Percentiles rank a stretch among this genome's conserved stretches.
Evolutionary conservation across 371 early-diverging fungal species (phyloP).

Genomic region (Lichtheimia ramosa): DNA sequence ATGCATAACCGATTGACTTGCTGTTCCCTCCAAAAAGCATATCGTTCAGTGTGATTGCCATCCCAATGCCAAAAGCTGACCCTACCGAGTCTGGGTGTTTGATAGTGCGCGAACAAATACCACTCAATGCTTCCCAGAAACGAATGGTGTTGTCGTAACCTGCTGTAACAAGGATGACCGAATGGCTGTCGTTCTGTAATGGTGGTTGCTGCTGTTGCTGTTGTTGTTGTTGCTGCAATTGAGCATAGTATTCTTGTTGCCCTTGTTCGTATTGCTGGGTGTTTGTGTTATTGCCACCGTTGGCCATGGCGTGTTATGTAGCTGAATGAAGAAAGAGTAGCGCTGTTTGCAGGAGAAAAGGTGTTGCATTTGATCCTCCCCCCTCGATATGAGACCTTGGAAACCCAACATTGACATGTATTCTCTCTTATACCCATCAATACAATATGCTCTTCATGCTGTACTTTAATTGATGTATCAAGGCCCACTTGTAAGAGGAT

Average conservation of each 20-base stretch:
- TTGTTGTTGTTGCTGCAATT: slow-evolving; percentile 12
- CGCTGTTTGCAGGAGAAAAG: too few species aligned
- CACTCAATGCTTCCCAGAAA: slow-evolving; percentile 96
- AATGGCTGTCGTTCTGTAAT: slow-evolving; percentile 61
- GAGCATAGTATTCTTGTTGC: slow-evolving; percentile 12
- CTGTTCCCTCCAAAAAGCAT: slow-evolving; percentile 28
- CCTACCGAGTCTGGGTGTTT: slow-evolving; percentile 89
- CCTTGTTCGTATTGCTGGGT: slow-evolving; percentile 2
- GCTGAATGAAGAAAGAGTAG: neutral
- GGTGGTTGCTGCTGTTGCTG: slow-evolving; percentile 46
- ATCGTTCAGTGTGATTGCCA: too few species aligned
- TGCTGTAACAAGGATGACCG: slow-evolving; percentile 91
- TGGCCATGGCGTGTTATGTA: slow-evolving; percentile 1
- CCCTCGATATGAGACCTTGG: too few species aligned
- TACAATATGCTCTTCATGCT: too few species aligned
- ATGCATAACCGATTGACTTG: slow-evolving; percentile 94
- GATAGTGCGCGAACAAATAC: slow-evolving; percentile 91
- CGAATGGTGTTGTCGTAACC: slow-evolving; percentile 97
- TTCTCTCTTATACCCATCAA: too few species aligned
- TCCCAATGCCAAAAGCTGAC: neutral
- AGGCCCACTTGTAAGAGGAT: too few species aligned
- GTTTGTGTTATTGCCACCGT: slow-evolving; percentile 1
- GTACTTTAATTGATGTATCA: too few species aligned
- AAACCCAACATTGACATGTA: too few species aligned
- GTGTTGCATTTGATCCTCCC: too few species aligned